Evolutionary conservation across 2,329 filamentous ascomycete species (phyloP), one percentile per base, ranked within the genome.

Genomic region (Delphinella strobiligena): DNA sequence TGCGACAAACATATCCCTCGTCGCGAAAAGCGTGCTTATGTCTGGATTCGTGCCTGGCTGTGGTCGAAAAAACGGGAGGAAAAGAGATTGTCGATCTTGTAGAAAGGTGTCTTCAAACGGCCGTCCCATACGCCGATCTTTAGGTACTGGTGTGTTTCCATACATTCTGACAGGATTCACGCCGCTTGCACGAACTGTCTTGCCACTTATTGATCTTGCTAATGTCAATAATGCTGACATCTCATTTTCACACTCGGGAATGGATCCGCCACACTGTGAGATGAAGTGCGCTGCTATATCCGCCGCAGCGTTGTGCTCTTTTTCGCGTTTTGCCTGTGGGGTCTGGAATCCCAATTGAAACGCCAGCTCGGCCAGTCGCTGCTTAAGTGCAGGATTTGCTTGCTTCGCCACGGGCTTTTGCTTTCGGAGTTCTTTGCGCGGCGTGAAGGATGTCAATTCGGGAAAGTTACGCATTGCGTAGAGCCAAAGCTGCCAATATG

Each of bases 381-480:
- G 38, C 42, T 34, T 38, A 4, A 42, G 16, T 8, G 11, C 27
- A 9, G 29, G 27, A 24, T 34, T 35, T 19, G 34, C 19, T 15
- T 37, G 22, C 12, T 7, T 5, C 3, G 27, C n/a, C 17, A 8
- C 15, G 9, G 43, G 43, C 36, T 39, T 42, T 4, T 5, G 9
- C 24, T 30, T 35, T 4, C 18, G 4, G 16, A 32, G 27, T 2
- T 44, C 37, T 22, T 46, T 46, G 4, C 34, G 32, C 4, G 42
- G 41, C 12, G 33, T 36, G 5, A 29, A 16, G n/a, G 18, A 15
- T 14, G 30, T 46, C 24, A 46, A 35, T 10, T 34, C 11, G 18
- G 41, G 17, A 30, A 42, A 46, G 24, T 46, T 31, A 4, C 44
- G 42, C 24, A 46, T 40, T 4, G 41, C 37, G 31, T 38, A 46